Evolutionary conservation across 2,329 filamentous ascomycete species (phyloP), one percentile per base, ranked within the genome.

Genomic region (Curvularia spicifera): DNA sequence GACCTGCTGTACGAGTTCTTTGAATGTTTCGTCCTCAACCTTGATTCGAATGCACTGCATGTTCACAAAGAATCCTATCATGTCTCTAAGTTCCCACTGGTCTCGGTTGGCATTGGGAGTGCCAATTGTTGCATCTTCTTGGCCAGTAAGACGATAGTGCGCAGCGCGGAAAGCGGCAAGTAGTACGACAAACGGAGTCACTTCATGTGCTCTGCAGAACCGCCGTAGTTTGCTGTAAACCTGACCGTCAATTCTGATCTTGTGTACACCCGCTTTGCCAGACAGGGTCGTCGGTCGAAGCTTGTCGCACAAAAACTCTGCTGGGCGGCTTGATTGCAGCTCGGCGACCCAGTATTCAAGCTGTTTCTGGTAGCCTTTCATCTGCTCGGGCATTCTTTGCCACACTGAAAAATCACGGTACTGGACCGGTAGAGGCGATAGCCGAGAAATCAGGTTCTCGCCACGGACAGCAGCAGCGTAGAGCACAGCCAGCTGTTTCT

Each of bases 51-150:
- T 20, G 18, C 59, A 61, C 22, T 61, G 59, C 4, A 59, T 29
- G 12, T 61, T 61, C 22, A 61, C 51, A 51, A 62, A 62, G 50
- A 59, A 62, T 3, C 59, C 59, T n/a, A 62, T 60, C 35, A 62
- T 46, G 1, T 62, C 56, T 40, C 44, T 44, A 0, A 60, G 0
- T 26, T 62, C 59, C 53, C 44, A 56, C 4, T 35, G 31, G 5
- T 57, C 45, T 35, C 52, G 29, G 24, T 57, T 62, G 13, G 56
- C 59, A n/a, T 59, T 59, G 4, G 46, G 7, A 20, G 46, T 33
- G 5, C 59, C 55, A 1, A 61, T 59, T 0, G 55, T 61, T 5
- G 59, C 59, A 29, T 61, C 55, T 20, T 51, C 37, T 13, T 58
- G 46, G 20, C 51, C 35, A 1, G 59, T 61, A 7, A 61, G 35